phyloP scores from a whole-genome alignment of 108 stramenopile genomes.

The Nannochloropsis oceanica region DNA sequence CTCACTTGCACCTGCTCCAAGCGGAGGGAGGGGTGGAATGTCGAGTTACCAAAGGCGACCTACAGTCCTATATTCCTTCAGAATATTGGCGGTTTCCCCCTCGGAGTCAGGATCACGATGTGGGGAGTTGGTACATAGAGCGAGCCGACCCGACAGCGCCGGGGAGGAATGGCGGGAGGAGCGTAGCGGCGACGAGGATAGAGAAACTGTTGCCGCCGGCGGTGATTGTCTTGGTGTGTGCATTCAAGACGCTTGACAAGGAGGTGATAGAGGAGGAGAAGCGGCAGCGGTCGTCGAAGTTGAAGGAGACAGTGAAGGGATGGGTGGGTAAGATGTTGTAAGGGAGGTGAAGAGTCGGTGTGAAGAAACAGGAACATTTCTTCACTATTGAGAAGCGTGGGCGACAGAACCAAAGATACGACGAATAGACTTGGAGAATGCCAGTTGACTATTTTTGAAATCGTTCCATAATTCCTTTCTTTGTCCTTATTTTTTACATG shows the following conservation, averaged over 20 bases:
- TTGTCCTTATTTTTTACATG: no score
- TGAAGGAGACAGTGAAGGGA: background rate
- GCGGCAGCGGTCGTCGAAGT: background rate
- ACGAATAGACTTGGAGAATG: no score
- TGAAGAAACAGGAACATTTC: background rate
- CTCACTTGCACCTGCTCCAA: background rate
- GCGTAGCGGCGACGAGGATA: background rate
- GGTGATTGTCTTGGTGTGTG: background rate
- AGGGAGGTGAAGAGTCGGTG: background rate
- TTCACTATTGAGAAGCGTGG: no score
- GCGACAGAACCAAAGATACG: no score
- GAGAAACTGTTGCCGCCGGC: background rate
- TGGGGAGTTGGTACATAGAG: background rate
- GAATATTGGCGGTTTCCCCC: background rate
- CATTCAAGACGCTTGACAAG: background rate
- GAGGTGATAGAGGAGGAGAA: background rate
- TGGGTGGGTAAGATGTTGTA: background rate
- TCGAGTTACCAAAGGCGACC: background rate
- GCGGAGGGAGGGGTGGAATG: background rate
- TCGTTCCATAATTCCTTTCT: no score
- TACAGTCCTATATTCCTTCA: background rate
- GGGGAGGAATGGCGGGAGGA: background rate
- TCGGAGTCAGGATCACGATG: background rate
- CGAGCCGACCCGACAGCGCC: background rate
- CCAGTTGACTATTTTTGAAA: no score